Evolutionary conservation across 202 grass and related monocot species (phyloP).

Genomic region (Carex arenaria): DNA sequence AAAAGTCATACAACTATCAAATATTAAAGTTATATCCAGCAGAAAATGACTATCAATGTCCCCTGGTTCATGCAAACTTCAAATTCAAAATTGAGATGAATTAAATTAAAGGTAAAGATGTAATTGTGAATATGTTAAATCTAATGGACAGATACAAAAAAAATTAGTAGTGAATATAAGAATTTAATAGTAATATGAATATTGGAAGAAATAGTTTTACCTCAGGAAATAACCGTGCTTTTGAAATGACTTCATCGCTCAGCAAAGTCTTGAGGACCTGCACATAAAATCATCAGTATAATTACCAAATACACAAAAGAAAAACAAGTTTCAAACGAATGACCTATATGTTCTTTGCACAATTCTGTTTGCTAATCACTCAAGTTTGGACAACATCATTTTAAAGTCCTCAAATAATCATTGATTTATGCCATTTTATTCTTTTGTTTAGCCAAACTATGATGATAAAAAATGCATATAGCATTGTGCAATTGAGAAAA

Average conservation of each 20-base stretch:
- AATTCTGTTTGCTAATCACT: background rate
- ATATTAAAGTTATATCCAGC: background rate
- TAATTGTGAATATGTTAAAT: background rate
- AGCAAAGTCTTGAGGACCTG: constrained; percentile 81
- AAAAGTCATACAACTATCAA: background rate
- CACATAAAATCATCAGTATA: constrained; percentile 11
- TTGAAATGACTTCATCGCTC: constrained; percentile 61
- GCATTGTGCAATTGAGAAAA: background rate
- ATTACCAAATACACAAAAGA: background rate
- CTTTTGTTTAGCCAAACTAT: background rate
- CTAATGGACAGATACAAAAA: background rate
- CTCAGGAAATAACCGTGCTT: constrained; percentile 52
- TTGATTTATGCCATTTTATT: background rate
- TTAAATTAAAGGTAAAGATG: background rate
- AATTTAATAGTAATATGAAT: background rate
- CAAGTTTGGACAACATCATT: background rate
- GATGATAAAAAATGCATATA: background rate
- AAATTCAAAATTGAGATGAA: background rate
- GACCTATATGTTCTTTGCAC: background rate
- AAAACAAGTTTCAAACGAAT: constrained; percentile 12
- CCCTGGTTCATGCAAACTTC: background rate
- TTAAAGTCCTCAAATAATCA: background rate
- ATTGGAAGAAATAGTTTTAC: constrained; percentile 26
- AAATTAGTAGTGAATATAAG: background rate
- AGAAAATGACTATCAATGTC: background rate